Evolutionary conservation across 2,329 filamentous ascomycete genomes (phyloP).

Genomic region (Berkeleyomyces rouxiae): DNA sequence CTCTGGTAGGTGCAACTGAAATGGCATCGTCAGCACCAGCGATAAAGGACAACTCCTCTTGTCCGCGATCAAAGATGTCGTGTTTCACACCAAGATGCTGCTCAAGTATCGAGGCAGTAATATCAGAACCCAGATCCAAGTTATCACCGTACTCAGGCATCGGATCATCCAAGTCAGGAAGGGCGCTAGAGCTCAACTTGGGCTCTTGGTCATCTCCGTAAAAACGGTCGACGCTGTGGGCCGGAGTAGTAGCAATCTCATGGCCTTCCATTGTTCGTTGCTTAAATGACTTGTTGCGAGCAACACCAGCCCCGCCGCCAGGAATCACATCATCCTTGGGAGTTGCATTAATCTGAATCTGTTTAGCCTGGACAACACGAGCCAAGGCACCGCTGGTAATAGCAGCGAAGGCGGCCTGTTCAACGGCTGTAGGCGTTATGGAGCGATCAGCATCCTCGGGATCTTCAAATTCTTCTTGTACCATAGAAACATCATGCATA

Average conservation of each 20-base stretch:
- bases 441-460: slow-evolving; percentile 15
- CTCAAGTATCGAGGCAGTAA: slow-evolving; percentile 71
- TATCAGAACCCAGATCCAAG: slow-evolving; percentile 49
- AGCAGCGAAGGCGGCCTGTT: slow-evolving; percentile 25
- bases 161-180: slow-evolving; percentile 52
- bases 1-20: slow-evolving; percentile 5
- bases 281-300: slow-evolving; percentile 48
- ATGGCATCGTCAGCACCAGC: slow-evolving; percentile 11
- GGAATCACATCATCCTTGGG: slow-evolving; percentile 18
- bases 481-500: neutral
- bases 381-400: slow-evolving; percentile 41
- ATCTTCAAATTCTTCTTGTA: neutral
- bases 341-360: slow-evolving; percentile 17
- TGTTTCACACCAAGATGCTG: slow-evolving; percentile 37
- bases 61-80: slow-evolving; percentile 15
- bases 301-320: slow-evolving; percentile 30
- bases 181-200: slow-evolving; percentile 49
- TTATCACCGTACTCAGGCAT: slow-evolving; percentile 62
- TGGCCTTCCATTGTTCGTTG: slow-evolving; percentile 42
- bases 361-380: slow-evolving; percentile 34
- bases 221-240: slow-evolving; percentile 42
- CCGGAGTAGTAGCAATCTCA: slow-evolving; percentile 37
- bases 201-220: slow-evolving; percentile 27
- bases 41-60: slow-evolving; percentile 11
- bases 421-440: slow-evolving; percentile 37